Base-by-base conservation (phyloP, 1,284 basidiomycete species). In the Hemileia vastatrix region DNA sequence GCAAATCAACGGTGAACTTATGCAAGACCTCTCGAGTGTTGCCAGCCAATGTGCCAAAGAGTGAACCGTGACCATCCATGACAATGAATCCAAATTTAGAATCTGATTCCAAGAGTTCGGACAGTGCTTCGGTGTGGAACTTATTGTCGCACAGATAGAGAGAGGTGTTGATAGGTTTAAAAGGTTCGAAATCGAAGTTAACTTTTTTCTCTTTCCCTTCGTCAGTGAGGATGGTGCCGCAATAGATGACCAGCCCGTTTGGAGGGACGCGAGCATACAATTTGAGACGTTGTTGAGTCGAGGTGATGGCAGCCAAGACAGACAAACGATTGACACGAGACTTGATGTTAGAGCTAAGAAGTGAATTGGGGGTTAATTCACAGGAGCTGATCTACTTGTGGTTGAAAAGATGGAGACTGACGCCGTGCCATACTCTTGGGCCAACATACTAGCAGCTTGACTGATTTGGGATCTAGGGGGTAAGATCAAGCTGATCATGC, bases 111-210 rank as follows among this genome's bases (percentile, higher is more conserved):
- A 99, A 83, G 55, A 99, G 84, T 76, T 98, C 95, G 54, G 90
- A 88, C 36, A 98, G 83, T 0, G 93, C 92, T 76, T 97, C 95
- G 3, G 95, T 97, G 80, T 97, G 94, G 81, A 99, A 99, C 77
- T 97, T 95, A 82, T 95, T 96, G 82, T 98, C 95, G 76, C 95
- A 99, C 57, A 97, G 87, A 80, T 99, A 99, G 53, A 99, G 84
- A 18, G 92, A 93, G 18, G 94, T 98, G 79, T 97, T 98, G 81
- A 98, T 96, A 44, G 95, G 93, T 77, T 96, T 78, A 71, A 78
- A 79, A 4, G 94, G 94, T 76, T 96, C 93, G 69, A 99, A 94
- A 77, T 95, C 93, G 72, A 98, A 78, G 73, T 79, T 79, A 70
- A 79, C 78, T 78, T 97, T 97, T 82, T 96, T 97, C 79, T 98